phyloP scores from a whole-genome alignment of 108 stramenopile species.

The Hondaea fermentalgiana region DNA sequence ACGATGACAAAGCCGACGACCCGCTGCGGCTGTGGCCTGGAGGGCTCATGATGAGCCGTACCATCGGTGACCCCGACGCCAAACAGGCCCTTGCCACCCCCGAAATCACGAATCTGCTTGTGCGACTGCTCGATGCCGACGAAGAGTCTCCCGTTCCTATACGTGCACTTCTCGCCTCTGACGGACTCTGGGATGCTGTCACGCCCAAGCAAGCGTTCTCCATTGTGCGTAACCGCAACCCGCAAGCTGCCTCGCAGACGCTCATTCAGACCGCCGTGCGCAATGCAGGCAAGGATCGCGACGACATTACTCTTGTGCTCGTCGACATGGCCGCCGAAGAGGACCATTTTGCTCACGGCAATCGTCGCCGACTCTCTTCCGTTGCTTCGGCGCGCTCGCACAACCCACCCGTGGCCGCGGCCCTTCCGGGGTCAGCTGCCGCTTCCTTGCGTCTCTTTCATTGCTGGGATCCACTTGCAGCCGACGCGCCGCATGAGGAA shows the following conservation, averaged over 20 bases:
- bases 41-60: neutral
- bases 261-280: neutral
- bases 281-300: neutral
- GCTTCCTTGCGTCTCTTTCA: neutral
- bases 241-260: neutral
- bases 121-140: neutral
- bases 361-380: neutral
- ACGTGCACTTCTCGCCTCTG: neutral
- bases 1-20: neutral
- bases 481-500: neutral
- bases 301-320: neutral
- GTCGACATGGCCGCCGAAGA: neutral
- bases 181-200: neutral
- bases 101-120: neutral
- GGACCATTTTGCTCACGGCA: neutral
- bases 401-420: neutral
- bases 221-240: neutral
- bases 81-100: neutral
- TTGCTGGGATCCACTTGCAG: neutral
- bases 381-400: neutral
- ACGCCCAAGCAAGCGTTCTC: neutral
- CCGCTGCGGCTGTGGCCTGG: constrained; percentile 13
- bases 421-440: neutral
- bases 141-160: neutral
- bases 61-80: neutral